Percentiles rank a stretch among this genome's conserved stretches.
Evolutionary conservation across 2,329 filamentous ascomycete species (phyloP).

Genomic region (Furcasterigmium furcatum): DNA sequence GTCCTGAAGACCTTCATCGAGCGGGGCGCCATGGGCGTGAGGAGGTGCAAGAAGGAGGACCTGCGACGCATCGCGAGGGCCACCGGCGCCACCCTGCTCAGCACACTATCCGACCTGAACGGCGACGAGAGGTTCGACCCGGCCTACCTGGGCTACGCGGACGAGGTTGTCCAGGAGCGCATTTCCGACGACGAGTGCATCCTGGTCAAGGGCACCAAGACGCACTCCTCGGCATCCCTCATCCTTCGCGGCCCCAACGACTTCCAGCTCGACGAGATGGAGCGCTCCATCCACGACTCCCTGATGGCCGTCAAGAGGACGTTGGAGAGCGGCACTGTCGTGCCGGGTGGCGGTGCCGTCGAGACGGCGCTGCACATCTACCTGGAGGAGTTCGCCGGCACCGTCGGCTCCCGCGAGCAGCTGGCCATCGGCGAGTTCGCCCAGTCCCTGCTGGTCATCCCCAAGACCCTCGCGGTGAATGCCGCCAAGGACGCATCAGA

Average conservation of each 20-base stretch:
- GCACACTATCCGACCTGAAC: slow-evolving; percentile 92
- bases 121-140: slow-evolving; percentile 96
- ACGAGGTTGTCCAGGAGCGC: slow-evolving; percentile 96
- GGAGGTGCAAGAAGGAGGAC: slow-evolving; percentile 98
- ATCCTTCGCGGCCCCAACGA: slow-evolving; percentile 96
- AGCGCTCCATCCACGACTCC: slow-evolving; percentile 95
- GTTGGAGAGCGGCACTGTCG: slow-evolving; percentile 92
- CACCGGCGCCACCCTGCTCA: slow-evolving; percentile 88
- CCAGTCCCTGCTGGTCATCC: slow-evolving; percentile 87
- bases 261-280: slow-evolving; percentile 97
- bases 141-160: slow-evolving; percentile 83
- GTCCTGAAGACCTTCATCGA: slow-evolving; percentile 93
- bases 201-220: slow-evolving; percentile 91
- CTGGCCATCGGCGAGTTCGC: slow-evolving; percentile 97
- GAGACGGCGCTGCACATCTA: slow-evolving; percentile 99
- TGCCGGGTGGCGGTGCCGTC: slow-evolving; percentile 92
- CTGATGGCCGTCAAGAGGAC: slow-evolving; percentile 96
- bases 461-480: slow-evolving; percentile 95
- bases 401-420: slow-evolving; percentile 94
- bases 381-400: slow-evolving; percentile 96
- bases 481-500: slow-evolving; percentile 95
- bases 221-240: slow-evolving; percentile 89
- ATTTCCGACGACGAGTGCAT: slow-evolving; percentile 99
- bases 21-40: slow-evolving; percentile 90
- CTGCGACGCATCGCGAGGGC: slow-evolving; percentile 92